Evolutionary conservation across 768 basidiomycete genomes (phyloP).

Genomic region (Mycena alexandri): DNA sequence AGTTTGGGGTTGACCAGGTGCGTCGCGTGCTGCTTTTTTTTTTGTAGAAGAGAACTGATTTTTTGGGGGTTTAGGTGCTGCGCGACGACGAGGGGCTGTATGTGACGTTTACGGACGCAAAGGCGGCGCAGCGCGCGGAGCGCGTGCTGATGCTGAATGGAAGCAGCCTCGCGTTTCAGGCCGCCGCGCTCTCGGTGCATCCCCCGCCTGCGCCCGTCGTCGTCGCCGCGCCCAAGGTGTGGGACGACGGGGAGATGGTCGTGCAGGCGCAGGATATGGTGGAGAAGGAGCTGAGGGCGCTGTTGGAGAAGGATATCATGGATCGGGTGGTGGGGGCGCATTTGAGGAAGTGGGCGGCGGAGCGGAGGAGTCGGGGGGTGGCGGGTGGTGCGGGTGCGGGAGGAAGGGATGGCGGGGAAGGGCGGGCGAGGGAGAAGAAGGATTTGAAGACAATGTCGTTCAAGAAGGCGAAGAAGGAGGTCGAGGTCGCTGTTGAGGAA

Average conservation of each 20-base stretch:
- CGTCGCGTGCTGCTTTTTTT: conserved; percentile 43
- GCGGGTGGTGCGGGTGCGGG: conserved; percentile 38
- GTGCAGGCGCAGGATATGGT: conserved; percentile 68
- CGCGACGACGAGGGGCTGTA: conserved; percentile 82
- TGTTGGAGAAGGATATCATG: conserved; percentile 75
- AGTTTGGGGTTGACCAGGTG: conserved; percentile 76
- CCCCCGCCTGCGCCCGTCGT: conserved; percentile 52
- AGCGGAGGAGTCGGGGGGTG: conserved; percentile 51
- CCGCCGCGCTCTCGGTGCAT: conserved; percentile 68
- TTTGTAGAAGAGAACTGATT: conserved; percentile 3
- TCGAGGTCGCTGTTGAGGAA: conserved; percentile 51
- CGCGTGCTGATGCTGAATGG: conserved; percentile 75
- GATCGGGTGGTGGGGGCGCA: conserved; percentile 70
- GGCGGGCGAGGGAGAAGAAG: conserved; percentile 51
- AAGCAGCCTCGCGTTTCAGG: conserved; percentile 69
- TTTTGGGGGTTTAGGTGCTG: conserved; percentile 69
- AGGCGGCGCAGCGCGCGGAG: conserved; percentile 71
- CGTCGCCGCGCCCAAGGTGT: conserved; percentile 58
- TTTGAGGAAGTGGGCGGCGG: conserved; percentile 64
- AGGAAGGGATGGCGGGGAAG: conserved; percentile 32
- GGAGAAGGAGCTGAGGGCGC: conserved; percentile 63
- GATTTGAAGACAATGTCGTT: conserved; percentile 62
- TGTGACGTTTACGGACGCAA: conserved; percentile 78
- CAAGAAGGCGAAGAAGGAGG: conserved; percentile 60
- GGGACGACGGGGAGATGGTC: conserved; percentile 67